Base-by-base conservation (phyloP, 2,329 filamentous ascomycete genomes). In the Epichloe aotearoae region DNA sequence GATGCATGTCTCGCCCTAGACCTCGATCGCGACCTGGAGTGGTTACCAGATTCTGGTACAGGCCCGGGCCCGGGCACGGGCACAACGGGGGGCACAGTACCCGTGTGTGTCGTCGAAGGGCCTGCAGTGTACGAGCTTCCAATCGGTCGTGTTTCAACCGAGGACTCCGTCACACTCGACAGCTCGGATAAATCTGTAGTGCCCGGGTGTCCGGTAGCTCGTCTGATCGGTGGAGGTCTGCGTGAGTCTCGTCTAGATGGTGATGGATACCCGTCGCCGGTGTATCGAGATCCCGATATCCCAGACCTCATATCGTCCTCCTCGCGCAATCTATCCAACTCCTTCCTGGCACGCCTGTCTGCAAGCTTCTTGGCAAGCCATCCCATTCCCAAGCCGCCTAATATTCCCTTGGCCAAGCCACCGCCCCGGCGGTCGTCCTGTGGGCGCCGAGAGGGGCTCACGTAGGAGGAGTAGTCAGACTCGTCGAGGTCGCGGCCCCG, bases 311-410 rank as follows among this genome's bases (percentile, higher is more conserved):
- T 58, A 2, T 82, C 73, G 50, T 83, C 77, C 64, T 80, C 63
- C 5, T 73, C 67, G 36, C 61, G 61, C 4, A 68, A 38, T 39
- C 75, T 68, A 33, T 73, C 73, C 47, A 73, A 75, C 53, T 75
- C 75, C 49, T 69, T 68, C 54, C 60, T 70, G 53, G 69, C 62
- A 47, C 69, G 69, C 57, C 80, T 67, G 64, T 81, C 73, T 57
- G 76, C 79, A 63, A 85, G 74, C 62, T 79, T 78, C 67, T 77
- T 83, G 6, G 79, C 77, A 46, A 89, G 68, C 70, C 83, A 86
- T 8, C 84, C 85, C 36, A 84, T 70, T 2, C 84, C 84, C 26
- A 87, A 66, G 2, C 82, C 73, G 8, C 77, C 81, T 47, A 83
- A 61, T 14, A 80, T 58, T 1, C 77, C 77, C 56, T 83, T 79